These are phyloP conservation scores for Hygrocybe coccinea DNA, from an alignment of 768 basidiomycete species.

Conservation along the genomic window DNA sequence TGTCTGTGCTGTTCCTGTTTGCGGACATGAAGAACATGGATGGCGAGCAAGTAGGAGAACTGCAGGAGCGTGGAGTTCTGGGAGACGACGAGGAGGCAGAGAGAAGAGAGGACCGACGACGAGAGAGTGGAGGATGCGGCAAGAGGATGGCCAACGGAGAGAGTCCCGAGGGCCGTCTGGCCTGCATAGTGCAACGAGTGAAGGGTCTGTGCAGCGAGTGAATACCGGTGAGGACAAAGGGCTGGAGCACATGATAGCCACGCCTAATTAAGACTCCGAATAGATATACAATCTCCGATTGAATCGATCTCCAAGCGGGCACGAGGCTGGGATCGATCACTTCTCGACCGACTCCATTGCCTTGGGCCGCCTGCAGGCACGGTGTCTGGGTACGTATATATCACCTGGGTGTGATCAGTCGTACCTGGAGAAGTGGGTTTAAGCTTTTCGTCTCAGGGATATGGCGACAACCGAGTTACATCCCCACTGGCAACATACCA, in stretches of 20 bases:
- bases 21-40: conserved; percentile 44
- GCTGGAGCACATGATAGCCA: not conserved
- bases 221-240: not conserved
- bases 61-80: conserved; percentile 56
- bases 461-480: too few relatives aligned
- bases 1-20: conserved; percentile 72
- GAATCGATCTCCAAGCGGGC: too few relatives aligned
- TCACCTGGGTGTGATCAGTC: too few relatives aligned
- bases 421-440: too few relatives aligned
- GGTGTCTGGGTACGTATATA: too few relatives aligned
- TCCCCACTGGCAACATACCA: not conserved
- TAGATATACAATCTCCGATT: too few relatives aligned
- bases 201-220: not conserved
- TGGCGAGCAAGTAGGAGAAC: conserved; percentile 50
- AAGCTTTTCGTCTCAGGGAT: too few relatives aligned
- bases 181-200: conserved; percentile 34
- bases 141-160: conserved; percentile 59
- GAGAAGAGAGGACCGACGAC: conserved; percentile 46
- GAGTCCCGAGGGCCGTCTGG: conserved; percentile 47
- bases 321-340: too few relatives aligned
- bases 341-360: too few relatives aligned
- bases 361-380: too few relatives aligned
- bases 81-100: conserved; percentile 46
- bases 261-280: too few relatives aligned
- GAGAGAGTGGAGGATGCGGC: conserved; percentile 53